Percentiles rank a stretch among this genome's conserved stretches.
phyloP scores from a whole-genome alignment of 2,329 filamentous ascomycete species.

The Pseudodiploospora longispora region DNA sequence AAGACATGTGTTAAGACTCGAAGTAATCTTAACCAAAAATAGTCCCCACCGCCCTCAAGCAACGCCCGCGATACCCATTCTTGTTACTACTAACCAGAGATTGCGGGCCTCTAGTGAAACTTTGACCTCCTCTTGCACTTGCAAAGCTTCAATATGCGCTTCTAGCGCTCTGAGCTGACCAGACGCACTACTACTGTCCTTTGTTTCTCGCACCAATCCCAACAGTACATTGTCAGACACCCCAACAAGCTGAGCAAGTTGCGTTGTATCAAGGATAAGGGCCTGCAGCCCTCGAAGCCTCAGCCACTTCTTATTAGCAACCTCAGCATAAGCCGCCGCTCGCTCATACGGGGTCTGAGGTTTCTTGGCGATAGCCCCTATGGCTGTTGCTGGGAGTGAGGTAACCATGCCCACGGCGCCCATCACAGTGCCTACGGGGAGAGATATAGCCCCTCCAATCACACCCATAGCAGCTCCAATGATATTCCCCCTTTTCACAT shows the following conservation, averaged over 20 bases:
- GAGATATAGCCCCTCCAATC: constrained; percentile 28
- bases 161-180: constrained; percentile 18
- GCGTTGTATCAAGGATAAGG: constrained; percentile 24
- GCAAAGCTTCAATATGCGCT: constrained; percentile 20
- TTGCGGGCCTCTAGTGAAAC: not conserved
- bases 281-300: constrained; percentile 29
- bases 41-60: too few relatives aligned
- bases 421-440: constrained; percentile 31
- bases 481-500: constrained; percentile 31
- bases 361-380: constrained; percentile 25
- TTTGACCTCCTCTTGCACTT: constrained; percentile 15
- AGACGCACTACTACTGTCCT: constrained; percentile 10
- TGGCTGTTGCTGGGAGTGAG: constrained; percentile 24
- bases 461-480: constrained; percentile 29
- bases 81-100: too few relatives aligned
- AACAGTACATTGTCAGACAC: constrained; percentile 30
- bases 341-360: constrained; percentile 34
- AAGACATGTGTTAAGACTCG: too few relatives aligned
- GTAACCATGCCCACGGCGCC: constrained; percentile 26
- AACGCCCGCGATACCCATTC: too few relatives aligned
- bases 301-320: constrained; percentile 37
- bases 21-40: too few relatives aligned
- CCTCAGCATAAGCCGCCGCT: constrained; percentile 31
- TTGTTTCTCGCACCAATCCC: constrained; percentile 22
- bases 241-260: constrained; percentile 20